Conservation (phyloP, 495 filamentous ascomycete species). For the Xylaria bambusicola region DNA sequence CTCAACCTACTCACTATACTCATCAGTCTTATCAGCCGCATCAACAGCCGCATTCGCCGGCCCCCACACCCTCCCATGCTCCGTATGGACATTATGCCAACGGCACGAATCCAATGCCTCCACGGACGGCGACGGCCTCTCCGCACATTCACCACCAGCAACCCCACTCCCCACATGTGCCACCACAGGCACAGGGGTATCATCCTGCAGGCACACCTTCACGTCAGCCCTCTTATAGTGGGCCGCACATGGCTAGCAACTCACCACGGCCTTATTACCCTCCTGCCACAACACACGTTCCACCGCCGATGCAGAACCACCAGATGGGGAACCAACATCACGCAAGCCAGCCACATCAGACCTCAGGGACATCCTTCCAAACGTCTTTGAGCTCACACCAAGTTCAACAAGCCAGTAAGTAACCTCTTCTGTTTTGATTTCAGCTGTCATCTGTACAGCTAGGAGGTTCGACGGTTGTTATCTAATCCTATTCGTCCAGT, state of each 20-base stretch:
- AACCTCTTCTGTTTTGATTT: slow-evolving; percentile 17
- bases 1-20: slow-evolving; percentile 34
- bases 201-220: slow-evolving; percentile 30
- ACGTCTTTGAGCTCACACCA: slow-evolving; percentile 32
- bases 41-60: slow-evolving; percentile 33
- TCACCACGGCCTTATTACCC: slow-evolving; percentile 29
- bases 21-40: slow-evolving; percentile 39
- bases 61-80: slow-evolving; percentile 32
- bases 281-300: slow-evolving; percentile 16
- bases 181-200: slow-evolving; percentile 25
- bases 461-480: background rate
- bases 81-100: slow-evolving; percentile 31
- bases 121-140: slow-evolving; percentile 31
- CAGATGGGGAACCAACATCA: slow-evolving; percentile 26
- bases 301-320: slow-evolving; percentile 29
- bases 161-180: slow-evolving; percentile 26
- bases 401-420: slow-evolving; percentile 29
- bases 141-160: slow-evolving; percentile 35
- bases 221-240: slow-evolving; percentile 38
- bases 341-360: slow-evolving; percentile 30
- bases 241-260: slow-evolving; percentile 28
- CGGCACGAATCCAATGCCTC: slow-evolving; percentile 23
- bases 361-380: slow-evolving; percentile 25
- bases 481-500: background rate
- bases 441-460: background rate